phyloP scores from a whole-genome alignment of 2,329 filamentous ascomycete species.

The Arthrocladium fulminans region DNA sequence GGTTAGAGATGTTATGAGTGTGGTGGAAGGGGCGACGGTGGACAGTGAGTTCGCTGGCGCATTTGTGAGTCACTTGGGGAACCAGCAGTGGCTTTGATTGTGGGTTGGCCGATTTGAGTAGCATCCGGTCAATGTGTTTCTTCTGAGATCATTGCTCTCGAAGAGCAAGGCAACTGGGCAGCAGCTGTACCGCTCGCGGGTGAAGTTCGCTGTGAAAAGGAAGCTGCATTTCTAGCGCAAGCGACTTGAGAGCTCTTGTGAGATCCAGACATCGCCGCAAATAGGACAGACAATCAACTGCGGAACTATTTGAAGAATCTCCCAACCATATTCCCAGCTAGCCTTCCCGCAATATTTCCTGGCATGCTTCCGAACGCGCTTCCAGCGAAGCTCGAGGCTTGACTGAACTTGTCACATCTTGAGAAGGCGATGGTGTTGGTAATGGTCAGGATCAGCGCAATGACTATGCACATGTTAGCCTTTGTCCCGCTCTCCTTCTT shows the following conservation, averaged over 20 bases:
- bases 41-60: slow-evolving; percentile 41
- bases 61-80: slow-evolving; percentile 48
- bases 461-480: slow-evolving; percentile 27
- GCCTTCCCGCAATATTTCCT: slow-evolving; percentile 19
- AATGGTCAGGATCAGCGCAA: slow-evolving; percentile 42
- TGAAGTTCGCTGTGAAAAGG: too few species aligned
- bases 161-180: not conserved
- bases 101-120: not conserved
- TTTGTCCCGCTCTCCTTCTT: not conserved
- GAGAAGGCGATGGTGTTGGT: slow-evolving; percentile 46
- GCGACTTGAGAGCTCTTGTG: too few species aligned
- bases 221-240: too few species aligned
- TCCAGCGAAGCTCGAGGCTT: slow-evolving; percentile 51
- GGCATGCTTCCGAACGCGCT: slow-evolving; percentile 40
- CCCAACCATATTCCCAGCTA: slow-evolving; percentile 22
- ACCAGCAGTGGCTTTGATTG: slow-evolving; percentile 45
- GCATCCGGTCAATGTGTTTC: too few species aligned
- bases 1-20: slow-evolving; percentile 25
- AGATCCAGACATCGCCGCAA: too few species aligned
- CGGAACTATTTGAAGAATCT: slow-evolving; percentile 21
- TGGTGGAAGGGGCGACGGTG: slow-evolving; percentile 34
- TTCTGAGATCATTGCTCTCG: too few species aligned
- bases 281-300: too few species aligned
- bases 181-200: too few species aligned
- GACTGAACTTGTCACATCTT: slow-evolving; percentile 44